Evolutionary conservation across 1,284 basidiomycete genomes (phyloP).

Genomic region (Cryptococcus jaspeensis): DNA sequence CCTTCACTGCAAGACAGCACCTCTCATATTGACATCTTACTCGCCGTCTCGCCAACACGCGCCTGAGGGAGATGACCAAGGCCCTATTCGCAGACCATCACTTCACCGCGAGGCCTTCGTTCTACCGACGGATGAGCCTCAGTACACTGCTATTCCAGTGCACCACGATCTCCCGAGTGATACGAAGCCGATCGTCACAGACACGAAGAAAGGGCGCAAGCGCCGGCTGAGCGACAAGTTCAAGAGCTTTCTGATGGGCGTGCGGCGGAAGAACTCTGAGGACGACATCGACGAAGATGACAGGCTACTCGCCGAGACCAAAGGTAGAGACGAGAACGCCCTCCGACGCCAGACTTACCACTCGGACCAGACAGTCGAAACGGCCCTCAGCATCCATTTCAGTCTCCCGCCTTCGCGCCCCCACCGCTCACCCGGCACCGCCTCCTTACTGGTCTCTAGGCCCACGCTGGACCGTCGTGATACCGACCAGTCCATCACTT

Average conservation of each 20-base stretch:
- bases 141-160: too few relatives aligned
- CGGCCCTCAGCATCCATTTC: background rate
- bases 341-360: background rate
- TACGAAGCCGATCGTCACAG: too few relatives aligned
- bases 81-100: background rate
- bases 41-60: background rate
- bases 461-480: background rate
- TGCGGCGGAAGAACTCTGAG: background rate
- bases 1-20: background rate
- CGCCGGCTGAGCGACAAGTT: constrained; percentile 8
- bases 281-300: background rate
- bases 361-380: background rate
- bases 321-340: background rate
- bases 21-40: background rate
- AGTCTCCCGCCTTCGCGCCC: background rate
- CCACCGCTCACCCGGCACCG: constrained; percentile 4
- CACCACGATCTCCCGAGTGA: too few relatives aligned
- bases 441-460: constrained; percentile 3
- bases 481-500: background rate
- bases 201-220: background rate
- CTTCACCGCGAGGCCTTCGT: constrained; percentile 7
- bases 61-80: too few relatives aligned
- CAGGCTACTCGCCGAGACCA: background rate
- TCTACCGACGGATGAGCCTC: background rate
- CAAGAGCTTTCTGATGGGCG: background rate